Percentiles rank a stretch among this genome's conserved stretches.
phyloP scores from a whole-genome alignment of 257 asterid species.

The Gynochthodes officinalis region DNA sequence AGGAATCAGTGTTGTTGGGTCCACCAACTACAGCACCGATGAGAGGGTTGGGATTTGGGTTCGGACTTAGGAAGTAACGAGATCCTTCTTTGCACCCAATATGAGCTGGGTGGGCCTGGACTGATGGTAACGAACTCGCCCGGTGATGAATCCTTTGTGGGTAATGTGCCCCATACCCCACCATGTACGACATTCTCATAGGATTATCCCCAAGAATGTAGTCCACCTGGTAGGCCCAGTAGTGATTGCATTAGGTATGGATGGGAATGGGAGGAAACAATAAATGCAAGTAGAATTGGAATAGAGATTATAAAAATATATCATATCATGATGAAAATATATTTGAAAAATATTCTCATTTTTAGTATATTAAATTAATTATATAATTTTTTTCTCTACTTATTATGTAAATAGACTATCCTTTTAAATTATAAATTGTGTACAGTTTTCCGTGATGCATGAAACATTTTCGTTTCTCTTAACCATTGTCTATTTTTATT shows the following conservation, averaged over 20 bases:
- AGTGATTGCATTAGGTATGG: not conserved
- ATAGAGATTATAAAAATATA: too few species aligned
- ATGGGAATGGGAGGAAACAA: not conserved
- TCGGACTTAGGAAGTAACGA: conserved; percentile 49
- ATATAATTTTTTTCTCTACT: too few species aligned
- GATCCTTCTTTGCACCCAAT: conserved; percentile 69
- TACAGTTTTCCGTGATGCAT: too few species aligned
- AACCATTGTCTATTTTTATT: too few species aligned
- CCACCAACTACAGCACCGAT: conserved; percentile 89
- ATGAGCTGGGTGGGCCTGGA: conserved; percentile 49
- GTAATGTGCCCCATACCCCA: conserved; percentile 67
- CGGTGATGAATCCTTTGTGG: conserved; percentile 80
- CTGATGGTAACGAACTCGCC: conserved; percentile 67
- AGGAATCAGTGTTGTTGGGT: conserved; percentile 54
- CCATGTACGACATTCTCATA: conserved; percentile 79
- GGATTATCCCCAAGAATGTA: conserved; percentile 89
- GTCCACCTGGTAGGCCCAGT: conserved; percentile 54
- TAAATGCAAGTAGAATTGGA: too few species aligned
- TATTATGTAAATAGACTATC: too few species aligned
- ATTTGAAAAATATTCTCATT: too few species aligned
- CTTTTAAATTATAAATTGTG: too few species aligned
- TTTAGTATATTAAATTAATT: too few species aligned
- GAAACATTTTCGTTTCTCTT: too few species aligned
- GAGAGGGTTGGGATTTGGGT: conserved; percentile 62
- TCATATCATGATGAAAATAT: too few species aligned